phyloP scores from a whole-genome alignment of 1,284 basidiomycete genomes.

The Sutorius eximius region DNA sequence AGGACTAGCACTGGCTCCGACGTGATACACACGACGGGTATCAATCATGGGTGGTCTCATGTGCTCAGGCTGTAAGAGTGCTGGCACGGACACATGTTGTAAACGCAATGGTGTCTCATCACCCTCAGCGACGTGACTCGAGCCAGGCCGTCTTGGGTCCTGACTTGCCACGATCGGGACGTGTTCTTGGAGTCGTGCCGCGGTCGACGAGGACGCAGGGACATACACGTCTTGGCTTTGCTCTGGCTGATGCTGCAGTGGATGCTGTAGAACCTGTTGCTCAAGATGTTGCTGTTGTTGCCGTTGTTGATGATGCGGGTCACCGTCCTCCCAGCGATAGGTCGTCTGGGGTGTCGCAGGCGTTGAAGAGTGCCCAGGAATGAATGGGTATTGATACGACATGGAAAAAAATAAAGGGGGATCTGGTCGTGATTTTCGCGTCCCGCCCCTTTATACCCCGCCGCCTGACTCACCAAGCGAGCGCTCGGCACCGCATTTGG shows the following conservation, averaged over 20 bases:
- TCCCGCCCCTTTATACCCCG: slow-evolving; percentile 30
- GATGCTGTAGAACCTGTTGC: slow-evolving; percentile 31
- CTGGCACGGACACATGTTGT: slow-evolving; percentile 27
- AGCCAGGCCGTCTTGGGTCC: slow-evolving; percentile 20
- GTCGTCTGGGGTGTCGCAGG: slow-evolving; percentile 34
- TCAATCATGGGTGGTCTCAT: slow-evolving; percentile 38
- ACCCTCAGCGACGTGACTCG: slow-evolving; percentile 22
- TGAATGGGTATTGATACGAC: slow-evolving; percentile 41
- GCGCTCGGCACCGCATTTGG: slow-evolving; percentile 19
- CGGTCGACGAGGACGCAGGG: slow-evolving; percentile 13
- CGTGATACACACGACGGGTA: slow-evolving; percentile 30
- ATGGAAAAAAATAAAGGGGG: slow-evolving; percentile 33
- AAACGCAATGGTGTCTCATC: slow-evolving; percentile 26
- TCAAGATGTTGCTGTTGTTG: slow-evolving; percentile 28
- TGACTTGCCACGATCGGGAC: slow-evolving; percentile 33
- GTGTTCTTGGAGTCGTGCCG: slow-evolving; percentile 27
- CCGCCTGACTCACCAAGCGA: slow-evolving; percentile 24
- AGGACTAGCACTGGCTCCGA: slow-evolving; percentile 30
- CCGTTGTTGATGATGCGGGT: slow-evolving; percentile 22
- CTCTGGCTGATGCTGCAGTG: slow-evolving; percentile 31
- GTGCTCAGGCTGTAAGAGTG: slow-evolving; percentile 26
- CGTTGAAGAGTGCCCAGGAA: slow-evolving; percentile 35
- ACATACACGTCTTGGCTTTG: slow-evolving; percentile 23
- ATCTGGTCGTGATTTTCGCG: slow-evolving; percentile 6
- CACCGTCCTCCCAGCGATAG: slow-evolving; percentile 34